Percentiles rank a stretch among this genome's conserved stretches.
phyloP scores from a whole-genome alignment of 2,329 filamentous ascomycete species.

The Colletotrichum liriopes region DNA sequence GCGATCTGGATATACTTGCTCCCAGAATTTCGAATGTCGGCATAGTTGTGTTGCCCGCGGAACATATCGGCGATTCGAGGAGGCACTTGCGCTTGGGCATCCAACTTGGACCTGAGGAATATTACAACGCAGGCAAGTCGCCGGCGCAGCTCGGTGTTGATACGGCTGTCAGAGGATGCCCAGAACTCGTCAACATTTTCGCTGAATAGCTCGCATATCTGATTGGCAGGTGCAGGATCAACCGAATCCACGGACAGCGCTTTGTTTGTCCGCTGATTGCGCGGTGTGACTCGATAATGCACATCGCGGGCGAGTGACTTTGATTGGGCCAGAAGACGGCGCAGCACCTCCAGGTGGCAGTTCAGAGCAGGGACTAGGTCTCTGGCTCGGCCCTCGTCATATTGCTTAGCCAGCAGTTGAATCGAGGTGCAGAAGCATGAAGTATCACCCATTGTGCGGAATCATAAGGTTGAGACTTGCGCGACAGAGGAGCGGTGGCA shows the following conservation, averaged over 20 bases:
- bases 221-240: conserved; percentile 40
- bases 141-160: conserved; percentile 48
- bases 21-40: conserved; percentile 51
- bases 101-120: conserved; percentile 50
- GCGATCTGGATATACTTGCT: conserved; percentile 55
- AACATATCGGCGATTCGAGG: conserved; percentile 44
- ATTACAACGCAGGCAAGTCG: conserved; percentile 50
- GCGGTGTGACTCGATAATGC: conserved; percentile 50
- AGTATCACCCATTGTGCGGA: conserved; percentile 11
- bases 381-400: conserved; percentile 45
- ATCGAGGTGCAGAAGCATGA: conserved; percentile 47
- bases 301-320: conserved; percentile 49
- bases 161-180: conserved; percentile 32
- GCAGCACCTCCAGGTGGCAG: conserved; percentile 48
- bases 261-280: conserved; percentile 52
- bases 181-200: conserved; percentile 48
- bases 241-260: conserved; percentile 46
- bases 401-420: conserved; percentile 44
- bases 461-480: not conserved
- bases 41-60: conserved; percentile 44
- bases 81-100: conserved; percentile 44
- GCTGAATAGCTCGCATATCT: conserved; percentile 37
- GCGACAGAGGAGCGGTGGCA: not conserved
- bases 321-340: conserved; percentile 48
- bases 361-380: conserved; percentile 47